Base-by-base conservation (phyloP, 192 early-diverging fungal genomes). In the Coemansia sp. region DNA sequence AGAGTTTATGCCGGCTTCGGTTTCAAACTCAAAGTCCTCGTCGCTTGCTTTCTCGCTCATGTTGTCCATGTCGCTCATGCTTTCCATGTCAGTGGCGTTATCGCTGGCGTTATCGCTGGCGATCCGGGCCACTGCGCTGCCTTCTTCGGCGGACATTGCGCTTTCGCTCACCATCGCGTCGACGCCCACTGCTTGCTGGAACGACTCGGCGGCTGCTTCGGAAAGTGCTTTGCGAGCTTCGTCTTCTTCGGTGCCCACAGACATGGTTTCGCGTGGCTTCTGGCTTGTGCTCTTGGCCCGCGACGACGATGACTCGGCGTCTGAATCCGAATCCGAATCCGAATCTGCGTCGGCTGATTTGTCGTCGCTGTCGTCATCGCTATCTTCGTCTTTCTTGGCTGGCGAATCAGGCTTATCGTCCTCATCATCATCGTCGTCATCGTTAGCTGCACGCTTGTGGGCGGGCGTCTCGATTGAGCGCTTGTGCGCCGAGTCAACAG, bases 131-230 rank as follows among this genome's bases (percentile, higher is more conserved):
- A 20, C 22, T 22, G n/a, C 59, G 7, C 57, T 38, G 38, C 36
- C 57, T 2, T 31, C 15, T 4, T 23, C 37, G 15, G 20, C 14
- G 15, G 26, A 31, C 34, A 47, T 25, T 19, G 44, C 59, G 5
- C 52, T 51, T 48, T 70, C 76, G 19, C 72, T 46, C 64, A 69
- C 57, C 2, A 71, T 66, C 0, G 54, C 21, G 6, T 54, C 47
- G 2, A 55, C n/a, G 36, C 59, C 47, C n/a, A 67, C 63, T 1
- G 59, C 76, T 57, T 79, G 76, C 48, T 66, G 46, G 48, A 22
- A 26, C 0, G 71, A 79, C 57, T 79, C 76, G 60, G 71, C 64
- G 2, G 68, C 66, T 2, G 76, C 71, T 57, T 79, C 76, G 1
- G 64, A 54, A 4, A 72, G 47, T 3, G 71, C 75, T 60, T 69